phyloP scores from a whole-genome alignment of 73 alveolate species.

The Paramecium primaurelia region DNA sequence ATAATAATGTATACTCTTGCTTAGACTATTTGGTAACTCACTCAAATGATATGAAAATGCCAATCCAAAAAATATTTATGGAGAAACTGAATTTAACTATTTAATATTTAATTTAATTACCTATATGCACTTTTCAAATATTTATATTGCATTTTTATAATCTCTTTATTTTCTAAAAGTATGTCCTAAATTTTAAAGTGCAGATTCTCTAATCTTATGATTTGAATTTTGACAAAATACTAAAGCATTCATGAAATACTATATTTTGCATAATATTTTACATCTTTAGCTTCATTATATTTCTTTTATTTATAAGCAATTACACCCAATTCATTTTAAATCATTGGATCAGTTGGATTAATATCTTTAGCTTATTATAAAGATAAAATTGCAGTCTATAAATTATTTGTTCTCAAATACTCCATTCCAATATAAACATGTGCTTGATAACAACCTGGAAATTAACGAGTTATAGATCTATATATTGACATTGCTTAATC shows the following conservation, averaged over 20 bases:
- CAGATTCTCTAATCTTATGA: conserved; percentile 82
- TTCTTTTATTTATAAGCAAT: conserved; percentile 83
- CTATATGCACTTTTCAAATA: conserved; percentile 62
- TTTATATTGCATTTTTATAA: conserved; percentile 60
- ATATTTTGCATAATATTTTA: not conserved
- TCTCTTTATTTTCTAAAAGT: conserved; percentile 84
- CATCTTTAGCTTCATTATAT: conserved; percentile 84
- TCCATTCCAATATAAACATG: conserved; percentile 98
- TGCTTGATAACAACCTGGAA: conserved; percentile 98
- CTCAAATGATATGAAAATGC: conserved; percentile 83
- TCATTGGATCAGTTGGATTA: conserved; percentile 89
- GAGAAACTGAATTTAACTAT: conserved; percentile 80
- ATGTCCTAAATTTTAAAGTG: conserved; percentile 92
- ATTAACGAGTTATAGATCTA: conserved; percentile 94
- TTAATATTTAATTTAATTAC: conserved; percentile 73
- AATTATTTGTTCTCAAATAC: conserved; percentile 92
- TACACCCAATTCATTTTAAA: conserved; percentile 97
- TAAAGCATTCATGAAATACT: conserved; percentile 77
- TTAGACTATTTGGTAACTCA: conserved; percentile 67
- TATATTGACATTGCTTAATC: conserved; percentile 98
- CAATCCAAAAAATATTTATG: conserved; percentile 83
- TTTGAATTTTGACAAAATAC: conserved; percentile 86
- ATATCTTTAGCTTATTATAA: conserved; percentile 90
- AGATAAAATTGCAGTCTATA: conserved; percentile 92
- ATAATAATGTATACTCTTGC: conserved; percentile 87